Base-by-base conservation (phyloP, 345 rosid species). In the Pistacia vera region DNA sequence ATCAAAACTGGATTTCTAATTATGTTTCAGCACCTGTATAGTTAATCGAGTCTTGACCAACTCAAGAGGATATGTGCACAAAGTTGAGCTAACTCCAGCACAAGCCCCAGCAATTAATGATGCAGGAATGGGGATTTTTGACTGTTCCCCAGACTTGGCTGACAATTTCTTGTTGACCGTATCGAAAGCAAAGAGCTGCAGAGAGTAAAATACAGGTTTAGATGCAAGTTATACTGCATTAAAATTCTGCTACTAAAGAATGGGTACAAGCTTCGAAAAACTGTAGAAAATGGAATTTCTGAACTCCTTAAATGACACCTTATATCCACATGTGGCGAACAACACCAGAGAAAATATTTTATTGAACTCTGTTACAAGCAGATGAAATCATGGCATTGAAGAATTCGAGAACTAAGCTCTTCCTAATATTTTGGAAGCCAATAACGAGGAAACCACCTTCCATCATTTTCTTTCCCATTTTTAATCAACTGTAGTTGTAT, bases 71-170 rank as follows among this genome's bases (percentile, higher is more conserved):
- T 95, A 95, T 1, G 95, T 95, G 86, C 88, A 92, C 76, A 95
- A 79, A 10, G 99, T 93, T 20, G 96, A 94, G 85, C 93, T 92
- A 75, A 95, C 98, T 77, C 99, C 99, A 77, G 99, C 99, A 89
- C 97, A 93, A 7, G 98, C 99, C 62, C 99, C 99, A 0, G 99
- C 99, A n/a, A 95, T 75, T 69, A 93, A 80, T 1, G 99, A 95
- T 35, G 98, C 91, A 9, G 99, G 92, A 54, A 95, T 73, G 4
- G 91, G 91, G 11, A 93, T 78, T 81, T 89, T 90, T 0, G 91
- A 80, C 49, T 84, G 85, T 79, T 93, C 97, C 38, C 97, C 98
- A 9, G 85, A 82, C 74, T 83, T 81, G 30, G 97, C 75, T 28
- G 98, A 87, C 79, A 95, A 30, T 36, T 82, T 80, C 90, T 92